Conservation (phyloP, 1,284 basidiomycete species). For the Sparassis latifolia region DNA sequence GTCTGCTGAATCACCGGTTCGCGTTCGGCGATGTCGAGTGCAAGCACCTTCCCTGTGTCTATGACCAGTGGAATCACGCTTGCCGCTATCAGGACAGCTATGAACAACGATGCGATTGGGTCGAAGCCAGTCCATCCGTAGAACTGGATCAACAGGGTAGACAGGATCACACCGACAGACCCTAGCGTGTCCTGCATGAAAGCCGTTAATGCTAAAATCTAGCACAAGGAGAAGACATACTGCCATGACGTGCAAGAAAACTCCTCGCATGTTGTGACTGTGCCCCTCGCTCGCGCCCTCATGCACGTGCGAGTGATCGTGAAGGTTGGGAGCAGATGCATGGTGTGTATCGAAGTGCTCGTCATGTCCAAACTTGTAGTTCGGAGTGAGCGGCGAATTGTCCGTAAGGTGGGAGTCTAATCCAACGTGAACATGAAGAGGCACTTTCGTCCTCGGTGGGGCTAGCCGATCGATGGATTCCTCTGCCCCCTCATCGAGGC, state of each 20-base stretch:
- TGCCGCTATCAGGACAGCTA: conserved; percentile 91
- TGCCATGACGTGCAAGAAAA: conserved; percentile 90
- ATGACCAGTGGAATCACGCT: conserved; percentile 94
- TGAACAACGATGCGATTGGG: conserved; percentile 96
- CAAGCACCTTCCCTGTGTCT: conserved; percentile 86
- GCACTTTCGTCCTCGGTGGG: not conserved
- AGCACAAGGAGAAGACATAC: conserved; percentile 38
- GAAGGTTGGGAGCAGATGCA: conserved; percentile 42
- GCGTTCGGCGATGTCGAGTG: conserved; percentile 76
- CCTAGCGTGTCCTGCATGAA: conserved; percentile 70
- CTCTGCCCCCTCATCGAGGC: not conserved
- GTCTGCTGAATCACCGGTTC: conserved; percentile 67
- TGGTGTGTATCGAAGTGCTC: conserved; percentile 53
- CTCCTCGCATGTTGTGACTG: conserved; percentile 99
- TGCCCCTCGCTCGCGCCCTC: conserved; percentile 69
- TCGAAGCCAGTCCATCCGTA: conserved; percentile 99
- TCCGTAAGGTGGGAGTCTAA: no score
- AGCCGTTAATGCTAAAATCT: not conserved
- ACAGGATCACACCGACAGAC: conserved; percentile 97
- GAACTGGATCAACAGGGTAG: conserved; percentile 90
- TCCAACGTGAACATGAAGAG: no score
- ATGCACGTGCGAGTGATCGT: conserved; percentile 46
- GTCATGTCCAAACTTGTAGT: conserved; percentile 55
- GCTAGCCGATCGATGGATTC: not conserved
- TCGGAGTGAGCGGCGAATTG: conserved; percentile 38